phyloP scores from a whole-genome alignment of 2,329 filamentous ascomycete species.

The Pyricularia pennisetigena region DNA sequence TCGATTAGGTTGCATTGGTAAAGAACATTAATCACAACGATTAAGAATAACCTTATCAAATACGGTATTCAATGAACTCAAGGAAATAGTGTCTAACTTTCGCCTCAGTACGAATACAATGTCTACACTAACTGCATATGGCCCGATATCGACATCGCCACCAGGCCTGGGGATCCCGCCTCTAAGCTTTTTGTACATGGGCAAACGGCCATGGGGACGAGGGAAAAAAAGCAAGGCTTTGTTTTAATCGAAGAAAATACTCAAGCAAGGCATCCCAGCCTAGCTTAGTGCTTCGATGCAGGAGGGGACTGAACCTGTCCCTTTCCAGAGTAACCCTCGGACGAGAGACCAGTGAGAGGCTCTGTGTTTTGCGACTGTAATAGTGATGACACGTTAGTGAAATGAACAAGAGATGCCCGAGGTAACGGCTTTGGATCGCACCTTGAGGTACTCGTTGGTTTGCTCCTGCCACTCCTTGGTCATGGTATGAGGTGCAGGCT shows the following conservation, averaged over 20 bases:
- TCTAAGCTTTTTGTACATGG: slow-evolving; percentile 10
- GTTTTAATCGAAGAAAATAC: not conserved
- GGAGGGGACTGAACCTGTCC: slow-evolving; percentile 67
- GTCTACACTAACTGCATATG: slow-evolving; percentile 17
- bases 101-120: slow-evolving; percentile 22
- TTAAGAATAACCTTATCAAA: not conserved
- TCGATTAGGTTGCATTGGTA: not conserved
- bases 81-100: slow-evolving; percentile 16
- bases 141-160: slow-evolving; percentile 5
- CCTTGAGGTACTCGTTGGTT: slow-evolving; percentile 87
- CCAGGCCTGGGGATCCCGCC: slow-evolving; percentile 2
- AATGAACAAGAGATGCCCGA: not conserved
- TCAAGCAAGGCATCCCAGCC: slow-evolving; percentile 1
- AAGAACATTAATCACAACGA: not conserved
- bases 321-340: slow-evolving; percentile 67
- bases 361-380: slow-evolving; percentile 71
- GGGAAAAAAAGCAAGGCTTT: not conserved
- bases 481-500: slow-evolving; percentile 74
- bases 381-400: slow-evolving; percentile 9
- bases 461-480: slow-evolving; percentile 95
- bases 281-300: slow-evolving; percentile 31
- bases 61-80: not conserved
- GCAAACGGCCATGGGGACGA: slow-evolving; percentile 9
- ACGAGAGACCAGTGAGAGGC: slow-evolving; percentile 75
- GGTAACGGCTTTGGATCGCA: slow-evolving; percentile 32